Percentiles rank a stretch among this genome's conserved stretches.
phyloP scores from a whole-genome alignment of 1,139 yeast genomes.

The Blastobotrys apis region DNA sequence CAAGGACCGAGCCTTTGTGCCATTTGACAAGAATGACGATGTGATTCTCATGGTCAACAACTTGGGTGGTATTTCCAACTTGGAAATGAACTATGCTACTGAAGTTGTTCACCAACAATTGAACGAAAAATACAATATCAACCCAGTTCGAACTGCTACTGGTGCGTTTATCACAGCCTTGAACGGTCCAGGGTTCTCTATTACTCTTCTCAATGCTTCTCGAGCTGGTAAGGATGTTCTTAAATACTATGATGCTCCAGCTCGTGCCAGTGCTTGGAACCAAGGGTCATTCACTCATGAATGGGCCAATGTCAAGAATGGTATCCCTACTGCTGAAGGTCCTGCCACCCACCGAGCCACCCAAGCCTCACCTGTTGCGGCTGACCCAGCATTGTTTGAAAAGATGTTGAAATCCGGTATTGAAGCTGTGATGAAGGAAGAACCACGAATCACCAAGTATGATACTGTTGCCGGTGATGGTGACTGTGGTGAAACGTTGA shows the following conservation, averaged over 20 bases:
- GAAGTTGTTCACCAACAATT: slow-evolving; percentile 45
- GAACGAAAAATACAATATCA: slow-evolving; percentile 46
- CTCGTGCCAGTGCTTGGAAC: slow-evolving; percentile 83
- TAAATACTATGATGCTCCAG: slow-evolving; percentile 58
- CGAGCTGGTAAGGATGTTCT: slow-evolving; percentile 33
- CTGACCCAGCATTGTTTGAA: slow-evolving; percentile 43
- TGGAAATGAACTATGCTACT: slow-evolving; percentile 68
- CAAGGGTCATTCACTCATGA: slow-evolving; percentile 32
- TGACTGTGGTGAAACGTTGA: slow-evolving; percentile 91
- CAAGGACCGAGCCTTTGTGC: slow-evolving; percentile 43
- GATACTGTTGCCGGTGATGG: slow-evolving; percentile 96
- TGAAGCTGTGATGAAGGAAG: slow-evolving; percentile 47
- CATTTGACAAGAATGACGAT: slow-evolving; percentile 57
- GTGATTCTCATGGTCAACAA: slow-evolving; percentile 69
- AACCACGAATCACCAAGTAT: slow-evolving; percentile 76
- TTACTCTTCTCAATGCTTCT: slow-evolving; percentile 67
- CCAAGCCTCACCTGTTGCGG: slow-evolving; percentile 36
- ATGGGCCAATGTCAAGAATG: slow-evolving; percentile 38
- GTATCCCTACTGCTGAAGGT: slow-evolving; percentile 36
- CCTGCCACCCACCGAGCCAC: slow-evolving; percentile 22
- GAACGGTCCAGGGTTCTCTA: slow-evolving; percentile 86
- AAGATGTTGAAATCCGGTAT: slow-evolving; percentile 48
- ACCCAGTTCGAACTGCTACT: slow-evolving; percentile 61
- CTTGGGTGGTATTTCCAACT: slow-evolving; percentile 78
- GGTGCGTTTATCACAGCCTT: slow-evolving; percentile 82